phyloP scores from a whole-genome alignment of 306 rosid species.

The Vachellia collinsii region DNA sequence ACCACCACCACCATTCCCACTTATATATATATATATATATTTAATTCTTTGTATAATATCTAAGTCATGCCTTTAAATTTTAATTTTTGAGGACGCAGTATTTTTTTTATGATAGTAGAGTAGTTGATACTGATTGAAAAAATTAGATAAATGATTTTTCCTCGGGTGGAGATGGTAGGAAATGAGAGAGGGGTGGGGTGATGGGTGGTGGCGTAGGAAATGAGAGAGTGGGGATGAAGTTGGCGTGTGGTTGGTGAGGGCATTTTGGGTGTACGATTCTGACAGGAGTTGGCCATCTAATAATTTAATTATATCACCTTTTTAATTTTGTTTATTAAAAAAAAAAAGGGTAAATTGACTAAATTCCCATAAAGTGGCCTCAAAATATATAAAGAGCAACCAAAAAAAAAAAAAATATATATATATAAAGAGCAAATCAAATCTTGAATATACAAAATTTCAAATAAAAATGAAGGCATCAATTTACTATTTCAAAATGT shows the following conservation, averaged over 20 bases:
- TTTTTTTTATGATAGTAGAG: neutral
- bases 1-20: neutral
- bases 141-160: neutral
- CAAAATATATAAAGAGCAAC: too few species aligned
- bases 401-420: too few species aligned
- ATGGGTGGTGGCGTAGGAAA: neutral
- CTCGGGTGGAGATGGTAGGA: neutral
- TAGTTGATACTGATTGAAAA: neutral
- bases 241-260: slow-evolving; percentile 51
- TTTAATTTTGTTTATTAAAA: too few species aligned
- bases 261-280: neutral
- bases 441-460: too few species aligned
- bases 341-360: too few species aligned
- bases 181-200: slow-evolving; percentile 16
- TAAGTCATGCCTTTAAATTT: neutral
- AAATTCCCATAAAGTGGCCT: too few species aligned
- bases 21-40: neutral
- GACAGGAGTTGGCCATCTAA: slow-evolving; percentile 28
- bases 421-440: too few species aligned
- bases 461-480: too few species aligned
- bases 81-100: neutral
- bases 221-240: neutral
- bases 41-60: neutral
- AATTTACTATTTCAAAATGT: too few species aligned
- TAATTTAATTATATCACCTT: neutral